phyloP scores from a whole-genome alignment of 176 grass and related monocot genomes.

The Metroxylon sagu region DNA sequence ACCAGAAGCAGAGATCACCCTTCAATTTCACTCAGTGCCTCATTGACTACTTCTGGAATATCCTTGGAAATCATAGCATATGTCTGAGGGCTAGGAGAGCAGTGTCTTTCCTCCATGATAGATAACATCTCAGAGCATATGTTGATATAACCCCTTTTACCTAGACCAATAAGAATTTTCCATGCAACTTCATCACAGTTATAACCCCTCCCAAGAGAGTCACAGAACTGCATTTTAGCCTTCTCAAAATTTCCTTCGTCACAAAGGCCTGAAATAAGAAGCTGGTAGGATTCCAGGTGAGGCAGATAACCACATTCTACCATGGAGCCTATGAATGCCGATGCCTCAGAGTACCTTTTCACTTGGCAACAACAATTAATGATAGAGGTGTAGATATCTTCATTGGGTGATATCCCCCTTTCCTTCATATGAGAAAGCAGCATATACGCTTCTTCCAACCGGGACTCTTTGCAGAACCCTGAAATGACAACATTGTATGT shows the following conservation, averaged over 20 bases:
- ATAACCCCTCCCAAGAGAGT: slow-evolving; percentile 34
- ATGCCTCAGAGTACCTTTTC: slow-evolving; percentile 35
- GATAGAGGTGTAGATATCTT: slow-evolving; percentile 30
- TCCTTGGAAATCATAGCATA: slow-evolving; percentile 14
- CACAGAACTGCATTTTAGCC: slow-evolving; percentile 36
- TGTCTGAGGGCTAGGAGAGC: slow-evolving; percentile 42
- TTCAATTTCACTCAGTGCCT: too few relatives aligned
- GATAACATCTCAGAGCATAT: slow-evolving; percentile 38
- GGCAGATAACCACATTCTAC: slow-evolving; percentile 36
- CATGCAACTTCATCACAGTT: slow-evolving; percentile 58
- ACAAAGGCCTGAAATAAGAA: slow-evolving; percentile 45
- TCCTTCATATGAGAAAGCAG: slow-evolving; percentile 47
- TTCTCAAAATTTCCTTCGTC: slow-evolving; percentile 34
- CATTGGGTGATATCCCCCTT: slow-evolving; percentile 23
- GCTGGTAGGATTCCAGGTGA: slow-evolving; percentile 38
- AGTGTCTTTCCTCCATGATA: slow-evolving; percentile 39
- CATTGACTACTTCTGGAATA: too few relatives aligned
- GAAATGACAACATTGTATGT: slow-evolving; percentile 33
- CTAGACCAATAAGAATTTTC: slow-evolving; percentile 56
- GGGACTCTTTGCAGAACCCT: slow-evolving; percentile 35
- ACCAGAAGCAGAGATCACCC: too few relatives aligned
- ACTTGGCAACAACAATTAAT: slow-evolving; percentile 44
- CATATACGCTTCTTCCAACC: slow-evolving; percentile 32
- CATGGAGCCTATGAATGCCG: slow-evolving; percentile 34
- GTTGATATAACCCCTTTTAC: slow-evolving; percentile 33